Conservation (phyloP, 306 rosid species). For the Trifolium pratense region DNA sequence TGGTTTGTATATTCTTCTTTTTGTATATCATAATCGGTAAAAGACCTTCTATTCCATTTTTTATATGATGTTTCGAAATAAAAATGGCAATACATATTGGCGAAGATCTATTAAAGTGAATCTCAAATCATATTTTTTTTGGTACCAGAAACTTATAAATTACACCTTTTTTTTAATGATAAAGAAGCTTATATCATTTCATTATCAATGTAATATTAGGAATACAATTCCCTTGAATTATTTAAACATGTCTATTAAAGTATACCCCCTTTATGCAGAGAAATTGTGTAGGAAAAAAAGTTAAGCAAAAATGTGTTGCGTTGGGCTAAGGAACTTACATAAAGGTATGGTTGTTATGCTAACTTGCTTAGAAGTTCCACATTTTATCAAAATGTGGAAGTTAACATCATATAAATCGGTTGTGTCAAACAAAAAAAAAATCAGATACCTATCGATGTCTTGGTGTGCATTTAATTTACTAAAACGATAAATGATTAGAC, state of each 20-base stretch:
- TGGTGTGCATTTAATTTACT: too few species aligned
- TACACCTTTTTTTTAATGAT: background rate
- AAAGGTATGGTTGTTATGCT: slow-evolving; percentile 6
- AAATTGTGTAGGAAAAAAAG: background rate
- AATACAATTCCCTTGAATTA: background rate
- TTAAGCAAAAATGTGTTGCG: background rate
- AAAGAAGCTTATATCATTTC: too few species aligned
- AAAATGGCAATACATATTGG: too few species aligned
- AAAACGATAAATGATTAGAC: too few species aligned
- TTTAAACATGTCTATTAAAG: background rate
- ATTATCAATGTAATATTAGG: too few species aligned
- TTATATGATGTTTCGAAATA: too few species aligned
- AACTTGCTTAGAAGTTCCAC: background rate
- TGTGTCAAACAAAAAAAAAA: too few species aligned
- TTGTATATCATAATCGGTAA: background rate
- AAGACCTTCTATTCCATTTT: background rate
- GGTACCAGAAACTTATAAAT: background rate
- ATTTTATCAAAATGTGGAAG: too few species aligned
- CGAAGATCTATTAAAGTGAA: too few species aligned
- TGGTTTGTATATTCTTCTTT: slow-evolving; percentile 9
- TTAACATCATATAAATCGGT: too few species aligned
- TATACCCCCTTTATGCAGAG: background rate
- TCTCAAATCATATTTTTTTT: too few species aligned
- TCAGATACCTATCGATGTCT: too few species aligned
- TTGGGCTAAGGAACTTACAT: background rate